Evolutionary conservation across 2,329 filamentous ascomycete species (phyloP), one percentile per base, ranked within the genome.

Genomic region (Pseudopyricularia javanii): DNA sequence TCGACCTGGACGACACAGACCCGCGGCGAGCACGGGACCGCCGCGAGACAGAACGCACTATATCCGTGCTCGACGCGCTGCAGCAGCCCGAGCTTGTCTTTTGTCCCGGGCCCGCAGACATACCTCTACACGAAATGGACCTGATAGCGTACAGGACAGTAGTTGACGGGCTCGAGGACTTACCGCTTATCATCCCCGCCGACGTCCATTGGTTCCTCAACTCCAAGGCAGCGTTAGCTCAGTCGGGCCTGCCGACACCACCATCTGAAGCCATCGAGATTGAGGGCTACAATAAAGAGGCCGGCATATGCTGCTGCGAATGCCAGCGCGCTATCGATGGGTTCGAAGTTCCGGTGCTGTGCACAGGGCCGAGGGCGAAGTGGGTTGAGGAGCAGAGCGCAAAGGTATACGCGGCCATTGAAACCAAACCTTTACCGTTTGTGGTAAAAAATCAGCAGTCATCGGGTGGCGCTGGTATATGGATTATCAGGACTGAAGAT

Each of bases 401-500:
- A 12, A 53, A 54, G 26, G 55, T 68, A n/a, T 56, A 64, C 5
- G 51, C 54, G 1, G 57, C 57, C 15, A 52, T 69, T 14, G 52
- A 54, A 17, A 28, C 45, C 15, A 59, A 62, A 4, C 53, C 55
- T 0, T 50, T 67, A 1, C 67, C 66, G 0, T 69, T 69, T n/a
- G 66, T 68, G 2, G 54, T 69, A 30, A 68, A 69, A 55, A 67
- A 61, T 35, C 67, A 69, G 49, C 66, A 68, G 50, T 66, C 64
- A 0, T 67, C 67, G 54, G 66, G 65, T 3, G 65, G 66, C 4
- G 67, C 66, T 3, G 67, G 67, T 3, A 68, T 65, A 0, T 69
- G 63, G 53, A 58, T 69, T 1, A 57, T 68, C 7, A 54, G 54
- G 1, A 59, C 54, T 0, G 59, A 63, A 11, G 57, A 59, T 3